Evolutionary conservation across 495 filamentous ascomycete genomes (phyloP).

Genomic region (Penicillium verhagenii): DNA sequence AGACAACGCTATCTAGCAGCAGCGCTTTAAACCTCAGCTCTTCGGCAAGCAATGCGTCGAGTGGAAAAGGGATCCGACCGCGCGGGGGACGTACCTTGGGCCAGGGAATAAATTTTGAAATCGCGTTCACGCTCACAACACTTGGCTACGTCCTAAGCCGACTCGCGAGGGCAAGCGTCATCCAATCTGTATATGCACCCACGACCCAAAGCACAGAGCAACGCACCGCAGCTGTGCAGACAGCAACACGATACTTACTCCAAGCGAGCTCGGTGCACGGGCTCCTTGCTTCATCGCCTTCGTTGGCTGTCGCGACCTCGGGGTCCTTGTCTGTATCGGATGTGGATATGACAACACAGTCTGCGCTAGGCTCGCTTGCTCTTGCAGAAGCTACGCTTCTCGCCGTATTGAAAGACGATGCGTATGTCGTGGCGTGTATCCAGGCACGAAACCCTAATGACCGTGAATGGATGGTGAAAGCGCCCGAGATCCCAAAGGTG

Average conservation of each 20-base stretch:
- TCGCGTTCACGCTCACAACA: conserved; percentile 73
- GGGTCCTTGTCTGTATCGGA: conserved; percentile 42
- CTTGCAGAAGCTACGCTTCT: conserved; percentile 86
- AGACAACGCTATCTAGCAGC: conserved; percentile 66
- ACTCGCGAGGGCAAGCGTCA: conserved; percentile 60
- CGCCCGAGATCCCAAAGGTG: conserved; percentile 82
- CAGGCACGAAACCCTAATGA: conserved; percentile 75
- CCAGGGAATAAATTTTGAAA: conserved; percentile 77
- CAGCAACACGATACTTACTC: conserved; percentile 75
- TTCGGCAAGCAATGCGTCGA: neutral
- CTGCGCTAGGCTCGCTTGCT: conserved; percentile 69
- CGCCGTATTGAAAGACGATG: conserved; percentile 88
- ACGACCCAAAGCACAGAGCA: conserved; percentile 62
- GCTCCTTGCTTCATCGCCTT: conserved; percentile 53
- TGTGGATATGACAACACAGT: conserved; percentile 62
- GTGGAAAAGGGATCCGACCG: neutral
- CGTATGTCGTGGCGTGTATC: conserved; percentile 76
- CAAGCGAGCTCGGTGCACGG: conserved; percentile 75
- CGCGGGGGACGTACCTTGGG: conserved; percentile 57
- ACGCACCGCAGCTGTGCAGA: conserved; percentile 65
- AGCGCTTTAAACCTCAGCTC: conserved; percentile 8
- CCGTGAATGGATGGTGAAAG: conserved; percentile 89
- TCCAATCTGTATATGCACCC: conserved; percentile 54
- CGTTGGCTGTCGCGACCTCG: conserved; percentile 14
- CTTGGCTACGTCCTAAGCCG: conserved; percentile 71